Evolutionary conservation across 805 yeast species (phyloP), one percentile per base, ranked within the genome.

Genomic region (Ogataea zsoltii): DNA sequence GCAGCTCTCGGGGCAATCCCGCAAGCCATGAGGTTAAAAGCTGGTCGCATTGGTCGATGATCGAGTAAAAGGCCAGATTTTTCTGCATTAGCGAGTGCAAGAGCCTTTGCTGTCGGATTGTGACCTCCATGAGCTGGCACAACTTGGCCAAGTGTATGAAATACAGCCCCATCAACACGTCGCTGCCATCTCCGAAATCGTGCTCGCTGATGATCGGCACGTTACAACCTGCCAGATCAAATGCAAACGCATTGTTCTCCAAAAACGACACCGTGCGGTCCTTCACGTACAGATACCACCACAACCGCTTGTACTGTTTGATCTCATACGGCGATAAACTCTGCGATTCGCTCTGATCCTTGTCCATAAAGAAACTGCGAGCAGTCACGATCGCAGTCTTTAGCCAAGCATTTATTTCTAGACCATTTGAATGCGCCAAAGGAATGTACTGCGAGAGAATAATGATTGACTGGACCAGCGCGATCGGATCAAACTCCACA

Each of bases 221-320:
- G 59, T 85, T 90, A 61, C 85, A 80, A 58, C 84, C 90, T 42
- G 79, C 84, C 48, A 84, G 68, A 56, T 82, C 83, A 43, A 85
- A 82, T 49, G 73, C 71, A 3, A 76, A 64, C 0, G 91, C 89
- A 41, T 90, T 90, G 62, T 80, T 79, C 43, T 77, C 69, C 49
- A 84, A 83, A 21, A 43, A 38, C 7, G 88, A 78, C 5, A 78
- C 76, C 39, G 75, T 71, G 9, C 87, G 65, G 60, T 84, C 91
- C 55, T 83, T 79, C 50, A 76, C 78, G 61, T 80, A 84, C 31
- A 83, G 64, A 53, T 78, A 72, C 90, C 91, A 84, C 87, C 88
- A 84, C 13, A 82, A 68, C 32, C 86, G 69, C 49, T 82, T 71
- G 77, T 84, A 79, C 42, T 77, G 59, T 49, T 77, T 74, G 16